Percentiles rank a stretch among this genome's conserved stretches.
Evolutionary conservation across 1,139 yeast species (phyloP).

Genomic region (Komagataea norvegica): DNA sequence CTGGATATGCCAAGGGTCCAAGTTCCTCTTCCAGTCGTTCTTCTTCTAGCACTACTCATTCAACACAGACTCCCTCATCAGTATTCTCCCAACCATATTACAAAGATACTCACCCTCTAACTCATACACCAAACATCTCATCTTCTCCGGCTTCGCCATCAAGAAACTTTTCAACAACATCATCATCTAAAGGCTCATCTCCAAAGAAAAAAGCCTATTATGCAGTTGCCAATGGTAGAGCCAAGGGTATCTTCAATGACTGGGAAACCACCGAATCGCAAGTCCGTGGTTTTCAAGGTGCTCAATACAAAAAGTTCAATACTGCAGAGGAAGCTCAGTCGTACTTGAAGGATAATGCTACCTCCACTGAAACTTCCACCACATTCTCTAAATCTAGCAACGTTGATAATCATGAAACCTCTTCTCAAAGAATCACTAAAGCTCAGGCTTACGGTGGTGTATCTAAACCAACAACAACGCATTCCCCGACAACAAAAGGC

Average conservation of each 20-base stretch:
- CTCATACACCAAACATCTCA: too few relatives aligned
- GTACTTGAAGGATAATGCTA: constrained; percentile 27
- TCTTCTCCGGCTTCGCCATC: too few relatives aligned
- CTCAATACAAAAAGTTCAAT: constrained; percentile 50
- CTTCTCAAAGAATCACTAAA: not conserved
- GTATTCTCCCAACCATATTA: too few relatives aligned
- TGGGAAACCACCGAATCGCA: constrained; percentile 50
- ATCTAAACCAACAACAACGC: not conserved
- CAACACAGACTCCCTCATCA: too few relatives aligned
- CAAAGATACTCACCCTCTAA: too few relatives aligned
- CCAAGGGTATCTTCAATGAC: constrained; percentile 43
- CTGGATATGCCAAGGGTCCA: too few relatives aligned
- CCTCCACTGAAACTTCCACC: not conserved
- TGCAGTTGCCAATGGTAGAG: constrained; percentile 58
- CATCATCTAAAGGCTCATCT: too few relatives aligned
- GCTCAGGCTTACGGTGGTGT: not conserved
- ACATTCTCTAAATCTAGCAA: not conserved
- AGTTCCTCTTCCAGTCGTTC: too few relatives aligned
- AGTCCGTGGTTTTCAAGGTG: constrained; percentile 50
- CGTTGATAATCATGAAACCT: not conserved
- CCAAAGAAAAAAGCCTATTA: constrained; percentile 30
- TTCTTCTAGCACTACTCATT: too few relatives aligned
- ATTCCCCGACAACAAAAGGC: not conserved
- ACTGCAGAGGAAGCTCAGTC: constrained; percentile 41
- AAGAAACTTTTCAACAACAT: too few relatives aligned